Evolutionary conservation across 768 basidiomycete species (phyloP).

Genomic region (Tricholoma matsutake): DNA sequence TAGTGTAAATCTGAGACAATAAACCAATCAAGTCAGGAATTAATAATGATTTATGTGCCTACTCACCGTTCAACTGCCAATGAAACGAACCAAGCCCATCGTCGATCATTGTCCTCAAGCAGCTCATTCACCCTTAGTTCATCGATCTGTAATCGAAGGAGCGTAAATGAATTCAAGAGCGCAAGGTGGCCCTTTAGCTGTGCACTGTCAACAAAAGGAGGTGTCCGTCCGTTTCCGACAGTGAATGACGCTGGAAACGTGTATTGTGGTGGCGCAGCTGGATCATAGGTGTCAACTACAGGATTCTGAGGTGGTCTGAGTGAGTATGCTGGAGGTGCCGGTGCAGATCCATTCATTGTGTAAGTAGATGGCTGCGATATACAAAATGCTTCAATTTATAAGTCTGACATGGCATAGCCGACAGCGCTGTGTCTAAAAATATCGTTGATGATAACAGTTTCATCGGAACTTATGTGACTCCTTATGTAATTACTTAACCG

Average conservation of each 20-base stretch:
- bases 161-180: constrained; percentile 10
- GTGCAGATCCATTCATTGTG: neutral
- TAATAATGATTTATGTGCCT: neutral
- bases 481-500: no score
- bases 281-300: neutral
- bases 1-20: neutral
- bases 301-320: neutral
- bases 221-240: neutral
- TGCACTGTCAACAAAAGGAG: constrained; percentile 7
- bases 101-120: constrained; percentile 4
- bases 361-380: neutral
- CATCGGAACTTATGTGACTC: no score
- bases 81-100: constrained; percentile 15
- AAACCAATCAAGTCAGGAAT: neutral
- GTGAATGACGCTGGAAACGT: constrained; percentile 4
- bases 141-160: constrained; percentile 6
- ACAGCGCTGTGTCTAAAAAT: no score
- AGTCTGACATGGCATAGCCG: no score
- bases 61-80: constrained; percentile 12
- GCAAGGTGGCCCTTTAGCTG: constrained; percentile 14
- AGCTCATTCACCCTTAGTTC: neutral
- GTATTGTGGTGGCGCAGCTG: constrained; percentile 3
- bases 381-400: no score
- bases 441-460: no score
- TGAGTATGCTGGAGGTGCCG: neutral